Conservation (phyloP, 495 filamentous ascomycete species). For the Trichoderma erinaceum region DNA sequence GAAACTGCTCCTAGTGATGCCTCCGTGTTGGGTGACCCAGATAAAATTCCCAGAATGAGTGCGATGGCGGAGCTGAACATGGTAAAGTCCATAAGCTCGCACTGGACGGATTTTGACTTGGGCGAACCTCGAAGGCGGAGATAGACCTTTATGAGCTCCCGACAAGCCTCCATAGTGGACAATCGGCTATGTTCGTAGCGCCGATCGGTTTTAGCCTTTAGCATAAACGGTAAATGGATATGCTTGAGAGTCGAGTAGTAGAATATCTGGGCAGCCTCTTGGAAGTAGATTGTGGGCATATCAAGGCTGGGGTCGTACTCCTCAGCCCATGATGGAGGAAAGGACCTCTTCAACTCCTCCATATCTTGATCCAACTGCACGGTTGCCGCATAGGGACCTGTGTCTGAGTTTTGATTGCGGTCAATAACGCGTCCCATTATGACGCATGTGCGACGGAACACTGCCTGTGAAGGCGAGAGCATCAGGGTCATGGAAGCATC, state of each 20-base stretch:
- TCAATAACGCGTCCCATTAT: slow-evolving; percentile 5
- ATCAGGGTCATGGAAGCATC: not conserved
- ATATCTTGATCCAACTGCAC: slow-evolving; percentile 1
- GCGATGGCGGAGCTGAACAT: not conserved
- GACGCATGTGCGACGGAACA: not conserved
- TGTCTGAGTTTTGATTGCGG: not conserved
- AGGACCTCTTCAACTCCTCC: not conserved
- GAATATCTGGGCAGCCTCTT: not conserved
- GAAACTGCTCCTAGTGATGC: not conserved
- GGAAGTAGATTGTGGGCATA: not conserved
- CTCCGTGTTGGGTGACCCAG: not conserved
- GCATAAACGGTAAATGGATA: not conserved
- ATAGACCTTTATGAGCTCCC: not conserved
- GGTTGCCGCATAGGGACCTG: not conserved
- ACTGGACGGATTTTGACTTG: not conserved
- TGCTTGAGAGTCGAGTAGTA: slow-evolving; percentile 3
- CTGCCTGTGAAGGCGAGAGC: not conserved
- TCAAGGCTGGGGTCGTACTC: not conserved
- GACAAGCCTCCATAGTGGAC: not conserved
- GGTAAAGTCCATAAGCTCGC: not conserved
- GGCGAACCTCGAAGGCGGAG: not conserved
- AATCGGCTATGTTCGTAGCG: slow-evolving; percentile 8
- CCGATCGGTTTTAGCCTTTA: not conserved
- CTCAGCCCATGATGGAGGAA: not conserved
- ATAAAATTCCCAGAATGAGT: not conserved